phyloP scores from a whole-genome alignment of 2,329 filamentous ascomycete species.

The Sporothrix globosa region DNA sequence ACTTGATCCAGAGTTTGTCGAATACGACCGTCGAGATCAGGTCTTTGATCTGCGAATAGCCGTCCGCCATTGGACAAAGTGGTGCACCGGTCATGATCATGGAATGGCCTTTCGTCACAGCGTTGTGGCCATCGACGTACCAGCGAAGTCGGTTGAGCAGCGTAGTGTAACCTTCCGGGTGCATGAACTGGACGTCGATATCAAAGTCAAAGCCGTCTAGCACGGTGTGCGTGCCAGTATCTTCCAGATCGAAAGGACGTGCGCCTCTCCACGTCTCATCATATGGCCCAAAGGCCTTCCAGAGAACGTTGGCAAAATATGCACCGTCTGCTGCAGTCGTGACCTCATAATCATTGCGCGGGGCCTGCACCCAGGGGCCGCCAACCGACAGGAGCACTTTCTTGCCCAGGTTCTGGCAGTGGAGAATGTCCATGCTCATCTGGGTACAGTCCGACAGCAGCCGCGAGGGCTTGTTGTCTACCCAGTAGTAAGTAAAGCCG shows the following conservation, averaged over 20 bases:
- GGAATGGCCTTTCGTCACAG: neutral
- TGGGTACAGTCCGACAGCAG: constrained; percentile 18
- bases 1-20: constrained; percentile 26
- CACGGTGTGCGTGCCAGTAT: neutral
- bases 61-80: constrained; percentile 21
- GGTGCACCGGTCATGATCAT: constrained; percentile 26
- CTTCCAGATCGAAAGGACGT: constrained; percentile 22
- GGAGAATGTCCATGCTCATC: constrained; percentile 18
- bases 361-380: constrained; percentile 16
- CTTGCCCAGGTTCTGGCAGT: constrained; percentile 27
- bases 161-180: constrained; percentile 10
- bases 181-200: constrained; percentile 9
- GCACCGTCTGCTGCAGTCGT: constrained; percentile 26
- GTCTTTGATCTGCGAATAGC: constrained; percentile 22
- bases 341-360: constrained; percentile 22
- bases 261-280: constrained; percentile 16
- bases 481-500: constrained; percentile 1
- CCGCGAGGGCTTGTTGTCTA: constrained; percentile 18
- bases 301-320: constrained; percentile 30
- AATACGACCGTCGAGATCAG: constrained; percentile 9
- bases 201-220: constrained; percentile 30
- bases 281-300: constrained; percentile 19
- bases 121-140: constrained; percentile 20
- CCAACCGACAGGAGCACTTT: constrained; percentile 22
- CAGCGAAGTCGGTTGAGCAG: constrained; percentile 21